Base-by-base conservation (phyloP, 2,329 filamentous ascomycete genomes). In the Alternaria triticimaculans region DNA sequence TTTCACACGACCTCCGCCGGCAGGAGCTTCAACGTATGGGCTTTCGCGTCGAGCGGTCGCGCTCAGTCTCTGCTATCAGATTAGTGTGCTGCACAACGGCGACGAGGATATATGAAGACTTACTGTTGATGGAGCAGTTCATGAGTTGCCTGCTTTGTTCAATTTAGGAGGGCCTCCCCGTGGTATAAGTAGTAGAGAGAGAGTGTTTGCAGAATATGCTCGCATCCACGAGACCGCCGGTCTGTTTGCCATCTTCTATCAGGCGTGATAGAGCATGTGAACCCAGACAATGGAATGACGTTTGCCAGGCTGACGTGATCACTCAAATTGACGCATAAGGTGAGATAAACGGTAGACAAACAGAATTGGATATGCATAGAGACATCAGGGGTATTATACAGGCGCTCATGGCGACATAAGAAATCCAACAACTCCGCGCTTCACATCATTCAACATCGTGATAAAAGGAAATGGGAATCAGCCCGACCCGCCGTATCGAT, bases 351-450 rank as follows among this genome's bases (percentile, higher is more conserved):
- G n/a, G 6, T 10, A 25, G n/a, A 18, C 20, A 37, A 15, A 20
- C 9, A 23, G 18, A 20, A 23, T 53, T 11, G 5, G 7, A 55
- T 15, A 44, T 26, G 12, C 12, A 25, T 15, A 26, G 15, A 44
- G 23, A 44, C 21, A 25, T 44, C 12, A 43, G 8, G 53, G 53
- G 53, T 55, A 44, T 55, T 55, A 11, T 28, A 55, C 25, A 55
- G 26, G 37, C 37, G 21, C 53, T 41, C 33, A 26, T 28, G 15
- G n/a, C 18, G 25, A 20, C 53, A 8, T 44, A 28, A 37, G 28
- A 41, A n/a, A 53, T 37, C 49, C 49, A 18, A 55, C 21, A 55
- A 46, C 53, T 55, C 53, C 53, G 18, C 21, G 53, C 53, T 46
- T 46, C 37, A 21, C 43, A n/a, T 44, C 37, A 46, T 55, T 46